phyloP scores from a whole-genome alignment of 192 early-diverging fungal species.

The Backusella sp. region DNA sequence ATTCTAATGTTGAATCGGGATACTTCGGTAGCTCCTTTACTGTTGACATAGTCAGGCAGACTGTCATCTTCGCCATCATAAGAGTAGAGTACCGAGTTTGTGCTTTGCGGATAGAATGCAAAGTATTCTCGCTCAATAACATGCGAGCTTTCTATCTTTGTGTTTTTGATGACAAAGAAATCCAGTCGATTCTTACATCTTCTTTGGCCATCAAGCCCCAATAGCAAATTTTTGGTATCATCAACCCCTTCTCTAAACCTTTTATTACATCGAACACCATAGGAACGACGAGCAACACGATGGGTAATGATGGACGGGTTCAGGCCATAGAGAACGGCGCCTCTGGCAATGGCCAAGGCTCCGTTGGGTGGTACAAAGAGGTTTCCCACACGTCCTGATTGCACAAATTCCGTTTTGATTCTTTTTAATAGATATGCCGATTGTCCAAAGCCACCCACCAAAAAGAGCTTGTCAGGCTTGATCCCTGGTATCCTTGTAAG shows the following conservation, averaged over 20 bases:
- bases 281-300: conserved; percentile 36
- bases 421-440: conserved; percentile 36
- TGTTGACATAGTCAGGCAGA: neutral
- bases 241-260: neutral
- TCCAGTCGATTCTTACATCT: neutral
- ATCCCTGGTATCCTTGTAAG: conserved; percentile 20
- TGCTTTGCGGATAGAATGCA: neutral
- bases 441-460: conserved; percentile 49
- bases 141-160: neutral
- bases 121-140: neutral
- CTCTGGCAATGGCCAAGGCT: conserved; percentile 41
- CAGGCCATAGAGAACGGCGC: conserved; percentile 41
- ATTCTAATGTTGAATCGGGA: neutral
- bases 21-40: neutral
- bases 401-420: conserved; percentile 33
- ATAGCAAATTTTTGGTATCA: neutral
- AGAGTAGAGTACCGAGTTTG: neutral
- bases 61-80: neutral
- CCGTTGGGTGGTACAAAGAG: conserved; percentile 42
- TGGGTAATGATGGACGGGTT: conserved; percentile 32
- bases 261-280: conserved; percentile 28
- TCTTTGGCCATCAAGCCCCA: neutral
- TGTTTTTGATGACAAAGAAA: neutral
- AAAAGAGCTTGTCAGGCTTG: conserved; percentile 36
- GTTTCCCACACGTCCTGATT: conserved; percentile 23